Conservation (phyloP, 116 monocot genomes). For the Trichopus zeylanicus region DNA sequence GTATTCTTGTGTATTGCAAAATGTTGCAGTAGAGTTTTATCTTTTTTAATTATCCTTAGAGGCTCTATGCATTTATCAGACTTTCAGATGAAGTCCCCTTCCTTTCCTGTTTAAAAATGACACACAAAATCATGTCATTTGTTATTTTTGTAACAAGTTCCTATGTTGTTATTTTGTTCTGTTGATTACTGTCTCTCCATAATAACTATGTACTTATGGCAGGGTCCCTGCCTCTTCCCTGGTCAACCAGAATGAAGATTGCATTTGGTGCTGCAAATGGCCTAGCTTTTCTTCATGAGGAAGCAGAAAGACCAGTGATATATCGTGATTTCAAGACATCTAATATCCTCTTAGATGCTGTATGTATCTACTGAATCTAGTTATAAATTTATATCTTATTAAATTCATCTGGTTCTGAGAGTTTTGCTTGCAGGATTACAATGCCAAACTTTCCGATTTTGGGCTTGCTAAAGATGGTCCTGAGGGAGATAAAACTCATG, state of each 20-base stretch:
- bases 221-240: slow-evolving; percentile 59
- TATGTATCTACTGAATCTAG: slow-evolving; percentile 14
- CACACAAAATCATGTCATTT: no score
- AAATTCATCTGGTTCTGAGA: slow-evolving; percentile 5
- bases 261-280: slow-evolving; percentile 64
- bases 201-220: slow-evolving; percentile 1
- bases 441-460: slow-evolving; percentile 92
- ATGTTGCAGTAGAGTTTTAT: no score
- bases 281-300: slow-evolving; percentile 72
- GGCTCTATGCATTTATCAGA: no score
- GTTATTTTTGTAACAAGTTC: no score
- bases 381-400: not conserved
- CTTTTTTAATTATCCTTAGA: no score
- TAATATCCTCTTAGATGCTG: slow-evolving; percentile 59
- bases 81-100: no score
- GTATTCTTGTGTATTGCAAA: no score
- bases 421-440: slow-evolving; percentile 58
- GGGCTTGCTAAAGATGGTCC: slow-evolving; percentile 90
- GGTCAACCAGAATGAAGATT: slow-evolving; percentile 60
- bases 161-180: no score
- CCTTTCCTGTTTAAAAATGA: no score
- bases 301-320: slow-evolving; percentile 63
- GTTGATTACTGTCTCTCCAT: no score
- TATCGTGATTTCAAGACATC: slow-evolving; percentile 83
- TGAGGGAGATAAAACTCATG: slow-evolving; percentile 89